Base-by-base conservation (phyloP, 306 rosid species). In the Styphnolobium japonicum region DNA sequence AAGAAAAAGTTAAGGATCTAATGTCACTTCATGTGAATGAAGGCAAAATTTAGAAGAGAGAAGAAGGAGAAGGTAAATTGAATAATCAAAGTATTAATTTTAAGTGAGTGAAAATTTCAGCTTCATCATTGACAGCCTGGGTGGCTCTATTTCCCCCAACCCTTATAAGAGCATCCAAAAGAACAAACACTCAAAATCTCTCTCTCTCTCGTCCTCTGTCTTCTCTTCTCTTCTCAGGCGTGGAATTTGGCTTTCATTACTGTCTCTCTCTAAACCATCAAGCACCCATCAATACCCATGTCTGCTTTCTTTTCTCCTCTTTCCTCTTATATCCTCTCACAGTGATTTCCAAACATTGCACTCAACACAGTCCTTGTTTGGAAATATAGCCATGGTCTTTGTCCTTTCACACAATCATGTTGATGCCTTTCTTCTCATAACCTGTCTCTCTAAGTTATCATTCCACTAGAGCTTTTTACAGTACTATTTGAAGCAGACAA, bases 181-280 rank as follows among this genome's bases (percentile, higher is more conserved):
- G 73, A 79, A n/a, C n/a, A 73, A 7, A 63, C 66, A 39, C 75
- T 43, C 71, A 61, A 83, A 79, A 12, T 76, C 83, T 43, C 73
- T 81, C 80, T 67, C 83, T 76, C 89, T 82, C 87, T 90, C 86
- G 85, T 90, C 91, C 81, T 77, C 73, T 82, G 80, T 85, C 70
- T 57, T 84, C 81, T 82, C 55, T 58, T 84, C 85, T 69, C 62
- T 80, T 72, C 80, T 79, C 49, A 75, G 86, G 98, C 97, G 97
- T 92, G 98, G 93, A 83, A 85, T 89, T 90, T 68, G 82, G 93
- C 88, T 89, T 86, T 94, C 87, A 94, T 94, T 86, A 82, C 90
- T 81, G 79, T 85, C 85, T 83, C 88, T 79, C 87, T 72, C 82
- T 75, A 77, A 74, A 82, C 81, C 80, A 78, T 85, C 88, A 79